Conservation (phyloP, 164 flowering plant species). For the Vitis cinerea region DNA sequence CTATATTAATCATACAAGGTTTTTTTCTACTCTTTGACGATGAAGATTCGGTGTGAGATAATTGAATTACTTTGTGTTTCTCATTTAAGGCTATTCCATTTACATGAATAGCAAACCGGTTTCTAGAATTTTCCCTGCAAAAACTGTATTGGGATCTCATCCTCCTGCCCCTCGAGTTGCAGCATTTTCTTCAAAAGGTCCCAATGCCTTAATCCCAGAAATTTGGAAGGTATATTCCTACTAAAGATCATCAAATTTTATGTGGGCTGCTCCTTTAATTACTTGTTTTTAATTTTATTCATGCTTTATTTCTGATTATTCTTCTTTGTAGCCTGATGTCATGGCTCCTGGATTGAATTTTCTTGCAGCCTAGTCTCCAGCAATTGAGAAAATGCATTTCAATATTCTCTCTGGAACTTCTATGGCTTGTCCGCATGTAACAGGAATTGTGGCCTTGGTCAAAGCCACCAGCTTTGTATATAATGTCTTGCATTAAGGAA, state of each 20-base stretch:
- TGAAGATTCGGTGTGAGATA: not conserved
- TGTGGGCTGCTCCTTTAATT: not conserved
- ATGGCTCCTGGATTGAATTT: constrained; percentile 88
- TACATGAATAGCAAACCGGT: constrained; percentile 45
- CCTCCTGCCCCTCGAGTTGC: constrained; percentile 68
- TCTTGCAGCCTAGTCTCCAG: constrained; percentile 87
- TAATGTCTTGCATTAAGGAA: no score
- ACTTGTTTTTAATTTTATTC: not conserved
- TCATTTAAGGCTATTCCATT: constrained; percentile 2
- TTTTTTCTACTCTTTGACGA: constrained; percentile 9
- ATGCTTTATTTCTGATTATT: constrained; percentile 1
- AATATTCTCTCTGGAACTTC: constrained; percentile 89
- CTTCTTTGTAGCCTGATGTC: constrained; percentile 63
- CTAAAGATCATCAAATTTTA: not conserved
- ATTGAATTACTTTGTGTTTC: not conserved
- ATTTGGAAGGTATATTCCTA: constrained; percentile 59
- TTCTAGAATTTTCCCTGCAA: constrained; percentile 49
- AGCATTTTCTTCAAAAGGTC: constrained; percentile 81
- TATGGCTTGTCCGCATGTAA: constrained; percentile 86
- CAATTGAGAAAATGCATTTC: constrained; percentile 45
- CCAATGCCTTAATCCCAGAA: constrained; percentile 65
- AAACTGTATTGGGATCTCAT: constrained; percentile 55
- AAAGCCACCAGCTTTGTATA: constrained; percentile 29
- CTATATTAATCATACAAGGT: constrained; percentile 62
- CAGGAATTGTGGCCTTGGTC: constrained; percentile 67